phyloP scores from a whole-genome alignment of 306 rosid genomes.

The Cyamopsis tetragonoloba region DNA sequence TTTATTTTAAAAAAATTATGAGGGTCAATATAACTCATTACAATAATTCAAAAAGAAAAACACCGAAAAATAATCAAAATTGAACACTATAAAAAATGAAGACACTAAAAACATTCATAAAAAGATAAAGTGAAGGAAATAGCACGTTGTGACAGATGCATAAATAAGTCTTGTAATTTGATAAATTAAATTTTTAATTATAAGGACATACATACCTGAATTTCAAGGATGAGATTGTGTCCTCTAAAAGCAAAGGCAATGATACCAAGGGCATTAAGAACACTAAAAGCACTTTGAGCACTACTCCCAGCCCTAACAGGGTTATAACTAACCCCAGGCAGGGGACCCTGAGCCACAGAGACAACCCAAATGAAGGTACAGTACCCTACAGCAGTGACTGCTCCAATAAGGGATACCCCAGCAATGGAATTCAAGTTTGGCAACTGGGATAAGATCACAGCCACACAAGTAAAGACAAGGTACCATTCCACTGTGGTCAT shows the following conservation, averaged over 20 bases:
- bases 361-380: constrained; percentile 41
- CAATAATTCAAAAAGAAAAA: no score
- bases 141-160: no score
- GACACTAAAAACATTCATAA: no score
- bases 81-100: no score
- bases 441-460: constrained; percentile 43
- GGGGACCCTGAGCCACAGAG: constrained; percentile 46
- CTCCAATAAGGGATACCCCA: constrained; percentile 47
- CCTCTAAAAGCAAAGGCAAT: constrained; percentile 56
- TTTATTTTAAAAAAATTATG: no score
- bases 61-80: no score
- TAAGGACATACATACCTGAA: constrained; percentile 33
- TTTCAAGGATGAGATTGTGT: constrained; percentile 52
- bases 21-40: no score
- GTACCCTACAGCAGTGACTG: constrained; percentile 50
- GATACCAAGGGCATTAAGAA: constrained; percentile 49
- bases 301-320: not conserved
- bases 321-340: constrained; percentile 29
- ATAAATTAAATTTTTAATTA: not conserved
- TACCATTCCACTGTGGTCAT: constrained; percentile 53
- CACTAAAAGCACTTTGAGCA: constrained; percentile 10
- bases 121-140: no score
- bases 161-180: no score
- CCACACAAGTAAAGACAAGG: constrained; percentile 45
- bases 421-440: constrained; percentile 55